Conservation (phyloP, 495 filamentous ascomycete species). For the Penicillium angulare region DNA sequence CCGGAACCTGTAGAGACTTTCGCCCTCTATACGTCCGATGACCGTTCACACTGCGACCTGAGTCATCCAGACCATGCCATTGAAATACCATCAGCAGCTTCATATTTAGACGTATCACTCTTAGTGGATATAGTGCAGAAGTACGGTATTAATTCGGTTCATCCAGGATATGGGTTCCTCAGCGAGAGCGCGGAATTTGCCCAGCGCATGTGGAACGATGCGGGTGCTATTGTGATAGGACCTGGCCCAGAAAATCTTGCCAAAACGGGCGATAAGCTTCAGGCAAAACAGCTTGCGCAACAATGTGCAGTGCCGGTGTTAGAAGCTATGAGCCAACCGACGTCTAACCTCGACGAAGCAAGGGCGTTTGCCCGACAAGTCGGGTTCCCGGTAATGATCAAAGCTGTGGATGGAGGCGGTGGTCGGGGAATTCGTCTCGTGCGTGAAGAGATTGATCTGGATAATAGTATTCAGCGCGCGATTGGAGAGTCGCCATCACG, state of each 20-base stretch:
- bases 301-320: conserved; percentile 55
- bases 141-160: conserved; percentile 54
- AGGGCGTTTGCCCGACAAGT: conserved; percentile 40
- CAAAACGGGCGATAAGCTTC: conserved; percentile 56
- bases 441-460: conserved; percentile 32
- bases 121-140: conserved; percentile 46
- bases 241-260: conserved; percentile 51
- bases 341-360: conserved; percentile 35
- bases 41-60: conserved; percentile 51
- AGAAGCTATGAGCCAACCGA: conserved; percentile 46
- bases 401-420: conserved; percentile 53
- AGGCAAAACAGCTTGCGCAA: conserved; percentile 52
- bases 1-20: conserved; percentile 47
- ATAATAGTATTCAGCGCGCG: conserved; percentile 40
- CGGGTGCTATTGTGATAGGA: conserved; percentile 50
- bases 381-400: conserved; percentile 59
- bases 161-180: conserved; percentile 64
- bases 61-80: conserved; percentile 46
- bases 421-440: conserved; percentile 51
- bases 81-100: conserved; percentile 45
- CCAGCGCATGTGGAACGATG: conserved; percentile 49
- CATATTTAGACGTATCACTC: conserved; percentile 50
- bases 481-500: conserved; percentile 51
- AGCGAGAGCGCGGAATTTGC: conserved; percentile 58
- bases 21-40: conserved; percentile 52